Base-by-base conservation (phyloP, 2,329 filamentous ascomycete genomes). In the Epichloe aotearoae region DNA sequence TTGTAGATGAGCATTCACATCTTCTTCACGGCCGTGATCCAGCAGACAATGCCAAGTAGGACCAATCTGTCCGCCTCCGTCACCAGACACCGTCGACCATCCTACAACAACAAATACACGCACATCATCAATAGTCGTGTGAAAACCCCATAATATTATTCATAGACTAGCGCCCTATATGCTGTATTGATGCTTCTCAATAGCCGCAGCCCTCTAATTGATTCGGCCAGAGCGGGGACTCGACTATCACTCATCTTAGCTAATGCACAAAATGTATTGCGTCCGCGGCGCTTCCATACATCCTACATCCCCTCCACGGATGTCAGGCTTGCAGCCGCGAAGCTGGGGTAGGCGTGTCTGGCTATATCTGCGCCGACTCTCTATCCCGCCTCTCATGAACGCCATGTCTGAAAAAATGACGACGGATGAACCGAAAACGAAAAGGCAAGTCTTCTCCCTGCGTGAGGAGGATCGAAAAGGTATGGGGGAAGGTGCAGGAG, bases 361-460 rank as follows among this genome's bases (percentile, higher is more conserved):
- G 17, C 47, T 26, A 12, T 39, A 17, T 26, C 14, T 42, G 19
- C 40, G 39, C 47, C 38, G n/a, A 48, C n/a, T 38, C 17, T 45
- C 36, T 34, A 42, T 46, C 42, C 46, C 15, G 42, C 34, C 46
- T 26, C 37, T 26, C 23, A 39, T 43, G 20, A 52, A 52, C 50
- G 50, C 42, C 50, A 43, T 38, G 42, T 46, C 36, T 50, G 42
- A 26, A 26, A 48, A 47, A 54, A 46, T 48, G 50, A 49, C 47
- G 15, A 41, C 14, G 36, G 12, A 1, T 38, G 36, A 38, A n/a
- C 36, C 14, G 23, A 36, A 33, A 40, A 47, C 34, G 45, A 20
- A 7, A 49, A 47, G 47, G 42, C 46, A 26, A 33, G 49, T 33
- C 23, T 37, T 40, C 23, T 36, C 44, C 12, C 30, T 20, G 19